A percentile compares a stretch with the other conserved stretches of the same genome.
Conservation (phyloP, 2,329 filamentous ascomycete species). For the Plenodomus biglobosus region DNA sequence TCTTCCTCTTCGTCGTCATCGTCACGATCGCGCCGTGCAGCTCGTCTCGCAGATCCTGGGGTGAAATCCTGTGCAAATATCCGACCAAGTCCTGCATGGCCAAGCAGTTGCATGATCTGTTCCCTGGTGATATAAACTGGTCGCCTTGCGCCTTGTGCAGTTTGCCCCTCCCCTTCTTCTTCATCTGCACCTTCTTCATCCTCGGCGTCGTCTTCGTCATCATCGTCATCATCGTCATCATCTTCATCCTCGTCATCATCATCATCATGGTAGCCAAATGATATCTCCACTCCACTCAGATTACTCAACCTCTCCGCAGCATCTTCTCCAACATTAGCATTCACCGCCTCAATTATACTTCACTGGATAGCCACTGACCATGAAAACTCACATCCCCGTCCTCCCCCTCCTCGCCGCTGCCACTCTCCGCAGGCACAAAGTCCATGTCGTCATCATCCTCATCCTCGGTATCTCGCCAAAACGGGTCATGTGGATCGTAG, state of each 20-base stretch:
- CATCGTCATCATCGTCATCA: slow-evolving; percentile 41
- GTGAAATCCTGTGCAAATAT: slow-evolving; percentile 49
- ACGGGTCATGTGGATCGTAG: slow-evolving; percentile 38
- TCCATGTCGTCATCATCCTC: slow-evolving; percentile 54
- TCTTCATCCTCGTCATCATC: slow-evolving; percentile 38
- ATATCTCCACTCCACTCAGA: slow-evolving; percentile 47
- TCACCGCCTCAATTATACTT: background rate
- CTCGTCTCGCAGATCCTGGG: slow-evolving; percentile 18
- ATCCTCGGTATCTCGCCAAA: slow-evolving; percentile 38
- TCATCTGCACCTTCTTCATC: slow-evolving; percentile 31
- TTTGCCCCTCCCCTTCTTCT: slow-evolving; percentile 35
- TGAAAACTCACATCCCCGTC: slow-evolving; percentile 41
- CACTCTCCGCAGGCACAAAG: slow-evolving; percentile 50
- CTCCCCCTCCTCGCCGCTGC: slow-evolving; percentile 41
- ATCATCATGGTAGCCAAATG: slow-evolving; percentile 44
- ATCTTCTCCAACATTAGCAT: slow-evolving; percentile 28
- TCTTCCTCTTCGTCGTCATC: slow-evolving; percentile 48
- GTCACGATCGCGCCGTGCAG: slow-evolving; percentile 25
- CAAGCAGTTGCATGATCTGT: slow-evolving; percentile 58
- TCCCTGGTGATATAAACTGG: slow-evolving; percentile 49
- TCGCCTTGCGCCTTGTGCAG: slow-evolving; percentile 20
- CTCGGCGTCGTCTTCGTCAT: slow-evolving; percentile 24
- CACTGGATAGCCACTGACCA: slow-evolving; percentile 20
- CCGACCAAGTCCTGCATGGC: slow-evolving; percentile 55
- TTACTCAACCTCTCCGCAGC: slow-evolving; percentile 47